phyloP scores from a whole-genome alignment of 2,329 filamentous ascomycete species.

The Colletotrichum cordylinicola region DNA sequence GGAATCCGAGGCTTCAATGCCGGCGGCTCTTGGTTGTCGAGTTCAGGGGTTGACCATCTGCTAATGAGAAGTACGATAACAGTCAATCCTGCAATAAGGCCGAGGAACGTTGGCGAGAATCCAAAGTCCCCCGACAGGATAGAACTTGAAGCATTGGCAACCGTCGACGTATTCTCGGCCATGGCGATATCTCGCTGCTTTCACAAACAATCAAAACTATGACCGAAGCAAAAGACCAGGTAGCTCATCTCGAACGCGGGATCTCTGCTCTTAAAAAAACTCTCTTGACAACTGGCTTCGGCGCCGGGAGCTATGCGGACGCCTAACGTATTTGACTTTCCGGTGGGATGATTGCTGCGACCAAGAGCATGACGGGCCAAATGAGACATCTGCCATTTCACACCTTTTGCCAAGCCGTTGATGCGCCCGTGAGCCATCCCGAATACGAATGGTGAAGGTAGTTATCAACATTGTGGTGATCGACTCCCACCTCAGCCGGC shows the following conservation, averaged over 20 bases:
- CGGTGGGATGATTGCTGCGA: not conserved
- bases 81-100: not conserved
- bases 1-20: slow-evolving; percentile 44
- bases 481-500: not conserved
- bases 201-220: not conserved
- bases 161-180: not conserved
- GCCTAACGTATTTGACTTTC: not conserved
- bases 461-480: not conserved
- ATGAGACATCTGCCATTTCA: not conserved
- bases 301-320: not conserved
- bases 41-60: not conserved
- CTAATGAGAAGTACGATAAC: not conserved
- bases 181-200: not conserved
- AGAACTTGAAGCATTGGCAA: not conserved
- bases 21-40: slow-evolving; percentile 46
- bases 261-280: not conserved
- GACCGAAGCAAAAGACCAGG: not conserved
- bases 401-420: not conserved
- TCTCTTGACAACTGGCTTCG: not conserved
- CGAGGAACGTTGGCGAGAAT: not conserved
- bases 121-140: not conserved
- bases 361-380: not conserved
- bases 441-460: not conserved
- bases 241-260: not conserved
- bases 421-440: not conserved